Evolutionary conservation across 2,329 filamentous ascomycete genomes (phyloP).

Genomic region (Clonostachys chloroleuca): DNA sequence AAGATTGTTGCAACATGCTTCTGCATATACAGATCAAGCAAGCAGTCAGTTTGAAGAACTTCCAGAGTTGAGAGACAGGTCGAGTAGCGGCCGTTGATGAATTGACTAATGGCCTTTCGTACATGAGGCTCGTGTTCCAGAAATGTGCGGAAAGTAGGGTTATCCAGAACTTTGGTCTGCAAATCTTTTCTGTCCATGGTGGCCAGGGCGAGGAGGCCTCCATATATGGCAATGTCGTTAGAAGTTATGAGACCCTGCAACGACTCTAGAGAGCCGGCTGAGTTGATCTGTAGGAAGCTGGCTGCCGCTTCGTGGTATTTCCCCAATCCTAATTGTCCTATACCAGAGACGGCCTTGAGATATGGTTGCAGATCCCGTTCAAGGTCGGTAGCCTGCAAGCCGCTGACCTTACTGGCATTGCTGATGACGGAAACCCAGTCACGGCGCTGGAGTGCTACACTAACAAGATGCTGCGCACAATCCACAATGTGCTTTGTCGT

Average conservation of each 20-base stretch:
- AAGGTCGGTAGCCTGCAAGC: conserved; percentile 39
- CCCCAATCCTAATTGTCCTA: conserved; percentile 41
- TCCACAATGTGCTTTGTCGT: conserved; percentile 79
- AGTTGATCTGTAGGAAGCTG: conserved; percentile 63
- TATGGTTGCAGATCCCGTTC: conserved; percentile 40
- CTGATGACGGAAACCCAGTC: conserved; percentile 70
- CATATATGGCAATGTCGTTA: conserved; percentile 91
- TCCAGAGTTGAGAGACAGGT: conserved; percentile 80
- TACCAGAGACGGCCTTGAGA: conserved; percentile 44
- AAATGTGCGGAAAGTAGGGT: conserved; percentile 75
- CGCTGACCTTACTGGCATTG: conserved; percentile 59
- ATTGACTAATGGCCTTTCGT: conserved; percentile 82
- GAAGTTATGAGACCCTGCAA: conserved; percentile 3
- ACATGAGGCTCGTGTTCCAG: conserved; percentile 93
- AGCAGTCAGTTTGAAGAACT: conserved; percentile 76
- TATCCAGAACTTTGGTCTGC: conserved; percentile 73
- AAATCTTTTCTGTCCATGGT: conserved; percentile 80
- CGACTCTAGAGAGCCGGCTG: conserved; percentile 17
- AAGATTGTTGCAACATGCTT: conserved; percentile 69
- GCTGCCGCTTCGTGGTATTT: conserved; percentile 61
- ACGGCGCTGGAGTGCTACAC: conserved; percentile 68
- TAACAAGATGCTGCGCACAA: conserved; percentile 74
- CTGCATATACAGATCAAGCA: conserved; percentile 84
- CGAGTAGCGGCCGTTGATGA: conserved; percentile 86
- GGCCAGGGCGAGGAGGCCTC: conserved; percentile 83